Evolutionary conservation across 2,329 filamentous ascomycete genomes (phyloP), one percentile per base, ranked within the genome.

Genomic region (Verticillium tricorpus): DNA sequence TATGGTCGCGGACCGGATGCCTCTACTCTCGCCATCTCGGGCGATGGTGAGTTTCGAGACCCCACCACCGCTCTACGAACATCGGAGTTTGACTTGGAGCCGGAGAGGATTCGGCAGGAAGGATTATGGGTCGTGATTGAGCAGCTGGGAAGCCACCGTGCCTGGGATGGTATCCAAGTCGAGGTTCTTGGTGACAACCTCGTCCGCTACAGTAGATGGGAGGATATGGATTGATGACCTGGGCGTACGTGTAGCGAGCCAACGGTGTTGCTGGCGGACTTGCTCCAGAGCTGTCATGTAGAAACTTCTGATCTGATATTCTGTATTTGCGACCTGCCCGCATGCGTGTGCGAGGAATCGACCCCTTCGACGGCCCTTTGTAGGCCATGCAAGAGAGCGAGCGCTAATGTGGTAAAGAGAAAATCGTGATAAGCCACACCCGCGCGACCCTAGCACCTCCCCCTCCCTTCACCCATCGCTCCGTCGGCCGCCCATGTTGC

Each of bases 101-200:
- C 91, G 0, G 81, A 78, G n/a, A 75, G 83, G 65, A 77, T 80
- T 62, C 76, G 75, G 34, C 76, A 75, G 11, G 83, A 84, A 22
- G 88, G 88, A 19, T 73, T 93, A 62, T 96, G 90, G 89, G 79
- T 97, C 60, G 89, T 97, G 6, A 78, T 97, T 52, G 93, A 97
- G 75, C 84, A 90, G 66, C 83, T 94, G 69, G 90, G 87, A n/a
- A 84, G 82, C 12, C 80, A 71, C 28, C 69, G 71, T 28, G 68
- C 68, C 3, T 66, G 70, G 2, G 73, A 77, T 28, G 74, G 78
- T 61, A 82, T 91, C 8, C 75, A 78, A 52, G 77, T 84, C 2
- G 86, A 82, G 66, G 68, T 85, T 8, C 73, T 83, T 19, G 84
- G 80, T 61, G 82, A 83, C 61, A 78, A 78, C 9, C 75, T 76